Base-by-base conservation (phyloP, 2,329 filamentous ascomycete species). In the Ophiosphaerella herpotricha region DNA sequence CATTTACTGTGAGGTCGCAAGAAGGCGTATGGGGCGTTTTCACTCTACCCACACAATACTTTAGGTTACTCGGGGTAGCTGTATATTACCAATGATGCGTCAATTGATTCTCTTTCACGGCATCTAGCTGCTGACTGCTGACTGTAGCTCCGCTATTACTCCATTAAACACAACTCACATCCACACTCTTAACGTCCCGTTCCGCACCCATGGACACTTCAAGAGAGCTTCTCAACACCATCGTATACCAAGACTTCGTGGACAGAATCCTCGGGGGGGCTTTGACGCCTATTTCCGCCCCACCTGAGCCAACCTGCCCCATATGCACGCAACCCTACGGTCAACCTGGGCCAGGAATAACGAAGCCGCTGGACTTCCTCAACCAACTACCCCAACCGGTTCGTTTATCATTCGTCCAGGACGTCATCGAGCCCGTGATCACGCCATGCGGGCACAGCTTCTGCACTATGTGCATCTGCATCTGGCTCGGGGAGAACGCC, bases 381-480 rank as follows among this genome's bases (percentile, higher is more conserved):
- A 39, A 43, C 29, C 29, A 42, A 32, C 39, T 45, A 12, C 53
- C 40, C 11, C 38, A 18, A 13, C 18, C 34, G 14, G 23, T 18
- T 31, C 46, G 18, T 7, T 24, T 24, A 35, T 24, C 23, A 4
- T 46, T 33, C 16, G 26, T 37, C 13, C 48, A 52, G 14, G 12
- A 34, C 2, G 37, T 12, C 11, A 29, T 55, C 7, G 26, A 41
- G 36, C 31, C 43, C 4, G 37, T 39, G 4, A 44, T 18, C 11
- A 55, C 39, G 21, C 32, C 36, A 4, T 53, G 46, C 36, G 40
- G 46, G 7, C 46, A 53, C 23, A 32, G 12, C 2, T 50, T 47
- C 33, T 50, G 46, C 14, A 39, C 42, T 7, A 31, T 18, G 7
- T 50, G 39, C 39, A 35, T 55, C n/a, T 42, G 43, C 23, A 13